Conservation (phyloP, 768 basidiomycete species). For the Mycena albidolilacea region DNA sequence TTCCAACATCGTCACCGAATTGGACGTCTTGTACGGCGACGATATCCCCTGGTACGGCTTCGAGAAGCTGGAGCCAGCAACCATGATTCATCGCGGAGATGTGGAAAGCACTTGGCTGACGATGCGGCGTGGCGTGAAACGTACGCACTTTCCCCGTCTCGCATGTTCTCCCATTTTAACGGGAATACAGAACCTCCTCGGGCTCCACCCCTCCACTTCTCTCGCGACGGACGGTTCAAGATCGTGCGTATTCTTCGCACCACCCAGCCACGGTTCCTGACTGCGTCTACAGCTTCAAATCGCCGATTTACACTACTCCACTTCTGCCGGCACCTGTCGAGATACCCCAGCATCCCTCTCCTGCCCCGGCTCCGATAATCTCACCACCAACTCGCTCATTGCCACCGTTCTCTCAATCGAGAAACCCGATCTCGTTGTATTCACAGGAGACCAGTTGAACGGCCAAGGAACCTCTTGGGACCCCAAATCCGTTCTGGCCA, state of each 20-base stretch:
- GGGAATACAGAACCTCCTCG: slow-evolving; percentile 69
- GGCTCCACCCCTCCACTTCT: slow-evolving; percentile 88
- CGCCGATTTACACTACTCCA: slow-evolving; percentile 95
- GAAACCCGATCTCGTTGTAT: slow-evolving; percentile 92
- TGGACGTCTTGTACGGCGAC: slow-evolving; percentile 93
- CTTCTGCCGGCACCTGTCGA: slow-evolving; percentile 81
- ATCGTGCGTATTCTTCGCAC: slow-evolving; percentile 51
- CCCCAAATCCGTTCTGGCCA: slow-evolving; percentile 87
- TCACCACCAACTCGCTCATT: slow-evolving; percentile 79
- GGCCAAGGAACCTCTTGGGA: slow-evolving; percentile 90
- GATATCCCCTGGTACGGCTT: slow-evolving; percentile 91
- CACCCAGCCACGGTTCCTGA: not conserved
- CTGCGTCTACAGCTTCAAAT: slow-evolving; percentile 69
- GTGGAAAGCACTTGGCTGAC: slow-evolving; percentile 74
- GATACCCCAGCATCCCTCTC: slow-evolving; percentile 75
- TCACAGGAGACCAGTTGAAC: slow-evolving; percentile 84
- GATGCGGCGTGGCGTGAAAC: slow-evolving; percentile 79
- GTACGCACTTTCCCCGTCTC: slow-evolving; percentile 56
- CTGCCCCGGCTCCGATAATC: slow-evolving; percentile 78
- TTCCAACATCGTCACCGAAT: slow-evolving; percentile 83
- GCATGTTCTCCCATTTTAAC: slow-evolving; percentile 24
- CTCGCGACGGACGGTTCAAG: slow-evolving; percentile 86
- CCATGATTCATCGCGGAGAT: slow-evolving; percentile 60
- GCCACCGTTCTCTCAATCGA: slow-evolving; percentile 80
- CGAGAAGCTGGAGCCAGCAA: slow-evolving; percentile 74